A percentile compares a stretch with the other conserved stretches of the same genome.
These are phyloP conservation scores for Monosporascus sp. DNA, from an alignment of 2,329 filamentous ascomycete genomes.

Conservation along the genomic window DNA sequence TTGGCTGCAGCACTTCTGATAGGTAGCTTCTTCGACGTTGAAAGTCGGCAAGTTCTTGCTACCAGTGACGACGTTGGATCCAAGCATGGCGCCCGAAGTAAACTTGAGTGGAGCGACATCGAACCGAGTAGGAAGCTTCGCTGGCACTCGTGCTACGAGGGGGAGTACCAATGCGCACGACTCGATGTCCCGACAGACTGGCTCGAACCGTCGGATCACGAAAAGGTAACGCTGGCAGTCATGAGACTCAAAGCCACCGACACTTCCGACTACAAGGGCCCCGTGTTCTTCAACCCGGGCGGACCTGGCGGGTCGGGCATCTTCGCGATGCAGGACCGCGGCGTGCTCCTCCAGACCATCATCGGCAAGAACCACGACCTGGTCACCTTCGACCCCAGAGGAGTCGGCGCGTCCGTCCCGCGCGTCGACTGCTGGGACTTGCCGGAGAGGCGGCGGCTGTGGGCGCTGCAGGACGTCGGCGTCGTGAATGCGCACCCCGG, in stretches of 20 bases:
- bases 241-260: slow-evolving; percentile 30
- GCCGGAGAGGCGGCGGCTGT: slow-evolving; percentile 34
- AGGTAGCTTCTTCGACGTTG: background rate
- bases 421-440: slow-evolving; percentile 46
- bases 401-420: slow-evolving; percentile 45
- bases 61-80: background rate
- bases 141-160: slow-evolving; percentile 31
- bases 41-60: background rate
- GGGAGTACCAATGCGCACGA: slow-evolving; percentile 30
- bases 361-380: slow-evolving; percentile 38
- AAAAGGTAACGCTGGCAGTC: slow-evolving; percentile 30
- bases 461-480: slow-evolving; percentile 37
- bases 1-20: background rate
- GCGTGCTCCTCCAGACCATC: slow-evolving; percentile 33
- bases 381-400: slow-evolving; percentile 46
- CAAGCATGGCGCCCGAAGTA: background rate
- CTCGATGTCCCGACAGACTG: slow-evolving; percentile 36
- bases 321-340: slow-evolving; percentile 25
- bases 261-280: slow-evolving; percentile 21
- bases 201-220: slow-evolving; percentile 27
- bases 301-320: slow-evolving; percentile 45
- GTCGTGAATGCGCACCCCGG: slow-evolving; percentile 42
- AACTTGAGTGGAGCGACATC: slow-evolving; percentile 21
- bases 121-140: slow-evolving; percentile 23
- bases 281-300: slow-evolving; percentile 35